Evolutionary conservation across 2,329 filamentous ascomycete species (phyloP), one percentile per base, ranked within the genome.

Genomic region (Chaetomium globosum): DNA sequence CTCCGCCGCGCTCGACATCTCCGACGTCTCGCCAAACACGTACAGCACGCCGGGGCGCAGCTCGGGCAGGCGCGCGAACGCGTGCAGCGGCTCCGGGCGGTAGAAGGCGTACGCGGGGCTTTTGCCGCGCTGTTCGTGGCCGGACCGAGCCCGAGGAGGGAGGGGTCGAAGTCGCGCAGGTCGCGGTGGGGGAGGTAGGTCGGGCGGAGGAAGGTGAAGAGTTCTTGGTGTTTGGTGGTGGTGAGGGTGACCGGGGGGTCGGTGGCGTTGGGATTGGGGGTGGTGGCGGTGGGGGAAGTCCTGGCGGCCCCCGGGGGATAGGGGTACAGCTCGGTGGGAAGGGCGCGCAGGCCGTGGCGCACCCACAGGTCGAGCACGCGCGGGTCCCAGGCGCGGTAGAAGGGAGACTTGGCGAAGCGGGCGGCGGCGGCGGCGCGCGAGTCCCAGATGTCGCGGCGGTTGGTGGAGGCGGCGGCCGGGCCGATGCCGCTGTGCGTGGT

Each of bases 221-320:
- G 90, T 79, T 96, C 92, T 74, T 97, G 92, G 75, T 96, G 90
- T 72, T 93, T 92, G 0, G 92, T 89, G 0, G 94, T 98, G 1
- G 86, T 85, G 2, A 95, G 82, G 0, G 92, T 94, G 1, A 72
- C 69, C 28, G 19, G 65, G 33, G 30, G 9, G 43, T 57, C 62
- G 23, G 7, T 6, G 1, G 51, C 28, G 12, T 26, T 30, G 5
- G 52, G 19, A 13, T 5, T 7, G 53, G 30, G 30, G 23, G 12
- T 30, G 49, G 13, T 26, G 49, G 23, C 93, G 8, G 19, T 5
- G 55, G 16, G 2, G 89, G 43, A 0, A 51, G 86, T 36, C 9
- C 9, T 9, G 33, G 33, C 33, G 33, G 33, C 9, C 33, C 26
- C 93, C 4, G 16, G 12, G 55, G 13, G 4, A 89, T 39, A 0